These are phyloP conservation scores for Claviceps citrina DNA, from an alignment of 2,329 filamentous ascomycete species.

Conservation along the genomic window DNA sequence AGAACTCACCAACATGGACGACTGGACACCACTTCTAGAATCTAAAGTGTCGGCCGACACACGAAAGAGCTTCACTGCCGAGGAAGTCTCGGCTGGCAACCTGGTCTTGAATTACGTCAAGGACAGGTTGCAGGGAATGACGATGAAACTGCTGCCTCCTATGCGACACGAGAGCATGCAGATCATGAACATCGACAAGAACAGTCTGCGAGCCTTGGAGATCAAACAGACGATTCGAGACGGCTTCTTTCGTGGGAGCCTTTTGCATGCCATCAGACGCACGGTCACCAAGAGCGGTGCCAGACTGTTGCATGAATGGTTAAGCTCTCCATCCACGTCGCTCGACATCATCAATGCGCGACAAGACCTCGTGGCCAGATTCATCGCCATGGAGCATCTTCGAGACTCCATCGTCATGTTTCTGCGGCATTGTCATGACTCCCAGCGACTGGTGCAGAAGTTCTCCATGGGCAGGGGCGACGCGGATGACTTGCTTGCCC, in stretches of 20 bases:
- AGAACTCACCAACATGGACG: constrained; percentile 33
- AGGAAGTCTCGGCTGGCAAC: constrained; percentile 64
- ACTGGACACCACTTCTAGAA: constrained; percentile 69
- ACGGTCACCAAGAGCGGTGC: constrained; percentile 88
- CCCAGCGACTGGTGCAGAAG: constrained; percentile 79
- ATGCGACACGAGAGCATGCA: constrained; percentile 57
- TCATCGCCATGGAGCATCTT: constrained; percentile 51
- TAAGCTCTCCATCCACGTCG: constrained; percentile 86
- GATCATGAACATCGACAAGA: constrained; percentile 82
- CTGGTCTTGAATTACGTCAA: constrained; percentile 74
- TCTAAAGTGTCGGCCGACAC: constrained; percentile 43
- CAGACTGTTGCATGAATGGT: constrained; percentile 65
- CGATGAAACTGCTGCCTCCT: constrained; percentile 72
- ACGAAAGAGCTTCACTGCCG: constrained; percentile 41
- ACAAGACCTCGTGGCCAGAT: constrained; percentile 65
- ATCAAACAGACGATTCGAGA: constrained; percentile 77
- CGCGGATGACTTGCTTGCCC: constrained; percentile 71
- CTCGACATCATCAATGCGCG: constrained; percentile 61
- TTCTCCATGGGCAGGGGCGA: constrained; percentile 88
- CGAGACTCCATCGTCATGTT: constrained; percentile 54
- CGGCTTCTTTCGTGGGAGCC: constrained; percentile 60
- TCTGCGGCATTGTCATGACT: constrained; percentile 65
- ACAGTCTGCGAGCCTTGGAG: constrained; percentile 77
- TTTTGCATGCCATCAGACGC: constrained; percentile 75
- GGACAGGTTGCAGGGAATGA: constrained; percentile 59